Evolutionary conservation across 2,329 filamentous ascomycete species (phyloP).

Genomic region (Neonectria faginata): DNA sequence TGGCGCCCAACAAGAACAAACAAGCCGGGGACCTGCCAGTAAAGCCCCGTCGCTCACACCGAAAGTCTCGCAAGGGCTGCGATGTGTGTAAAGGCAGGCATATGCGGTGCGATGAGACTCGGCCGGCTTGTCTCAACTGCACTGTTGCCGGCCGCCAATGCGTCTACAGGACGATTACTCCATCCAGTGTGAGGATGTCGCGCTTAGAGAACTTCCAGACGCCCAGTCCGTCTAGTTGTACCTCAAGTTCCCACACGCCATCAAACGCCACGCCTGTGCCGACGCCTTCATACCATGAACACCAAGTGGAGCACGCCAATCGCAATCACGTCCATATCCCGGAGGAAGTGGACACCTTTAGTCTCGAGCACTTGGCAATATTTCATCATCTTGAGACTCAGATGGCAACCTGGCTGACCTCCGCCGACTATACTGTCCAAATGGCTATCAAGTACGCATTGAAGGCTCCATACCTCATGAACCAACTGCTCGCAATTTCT

Average conservation of each 20-base stretch:
- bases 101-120: slow-evolving; percentile 31
- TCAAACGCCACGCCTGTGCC: background rate
- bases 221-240: background rate
- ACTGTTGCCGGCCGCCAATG: slow-evolving; percentile 18
- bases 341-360: slow-evolving; percentile 13
- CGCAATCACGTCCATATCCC: background rate
- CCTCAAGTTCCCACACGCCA: background rate
- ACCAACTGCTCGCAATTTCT: slow-evolving; percentile 28
- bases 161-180: background rate
- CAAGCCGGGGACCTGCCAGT: background rate
- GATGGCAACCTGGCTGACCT: slow-evolving; percentile 16
- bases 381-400: slow-evolving; percentile 20
- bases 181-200: background rate
- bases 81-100: slow-evolving; percentile 29
- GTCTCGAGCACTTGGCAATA: slow-evolving; percentile 22
- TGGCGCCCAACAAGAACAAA: background rate
- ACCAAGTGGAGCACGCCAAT: no score
- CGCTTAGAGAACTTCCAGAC: background rate
- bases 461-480: slow-evolving; percentile 29
- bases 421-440: background rate
- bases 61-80: slow-evolving; percentile 34
- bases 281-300: background rate
- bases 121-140: slow-evolving; percentile 27
- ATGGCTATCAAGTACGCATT: slow-evolving; percentile 9
- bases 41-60: slow-evolving; percentile 27